Evolutionary conservation across 768 basidiomycete species (phyloP).

Genomic region (Calocybe gangraenosa): DNA sequence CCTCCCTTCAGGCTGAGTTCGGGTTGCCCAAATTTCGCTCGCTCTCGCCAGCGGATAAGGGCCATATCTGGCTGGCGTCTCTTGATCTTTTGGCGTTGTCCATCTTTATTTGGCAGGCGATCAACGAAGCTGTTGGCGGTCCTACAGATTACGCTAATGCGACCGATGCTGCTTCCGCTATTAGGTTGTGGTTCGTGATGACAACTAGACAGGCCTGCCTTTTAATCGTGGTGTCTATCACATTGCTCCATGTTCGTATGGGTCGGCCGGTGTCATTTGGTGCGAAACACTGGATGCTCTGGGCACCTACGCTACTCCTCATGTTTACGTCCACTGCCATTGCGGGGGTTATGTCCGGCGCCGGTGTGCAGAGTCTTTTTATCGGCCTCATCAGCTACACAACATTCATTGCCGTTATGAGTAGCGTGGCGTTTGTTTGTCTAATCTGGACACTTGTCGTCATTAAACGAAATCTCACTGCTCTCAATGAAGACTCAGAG

Average conservation of each 20-base stretch:
- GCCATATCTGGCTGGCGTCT: constrained; percentile 67
- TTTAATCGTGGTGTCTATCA: constrained; percentile 53
- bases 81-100: constrained; percentile 61
- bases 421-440: constrained; percentile 50
- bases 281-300: constrained; percentile 67
- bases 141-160: constrained; percentile 40
- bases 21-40: constrained; percentile 66
- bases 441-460: constrained; percentile 59
- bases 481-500: constrained; percentile 46
- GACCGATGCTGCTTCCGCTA: constrained; percentile 47
- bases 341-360: constrained; percentile 53
- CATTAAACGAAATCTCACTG: constrained; percentile 61
- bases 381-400: constrained; percentile 59
- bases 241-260: constrained; percentile 67
- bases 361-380: constrained; percentile 52
- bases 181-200: constrained; percentile 65
- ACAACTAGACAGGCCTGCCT: constrained; percentile 69
- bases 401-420: constrained; percentile 44
- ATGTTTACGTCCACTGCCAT: constrained; percentile 53
- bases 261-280: constrained; percentile 70
- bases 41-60: constrained; percentile 65
- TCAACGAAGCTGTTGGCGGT: constrained; percentile 47
- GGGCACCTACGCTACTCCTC: constrained; percentile 59
- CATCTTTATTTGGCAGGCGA: constrained; percentile 64
- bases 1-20: constrained; percentile 60